Evolutionary conservation across 2,329 filamentous ascomycete species (phyloP), one percentile per base, ranked within the genome.

Genomic region (Aspergillus alliaceus): DNA sequence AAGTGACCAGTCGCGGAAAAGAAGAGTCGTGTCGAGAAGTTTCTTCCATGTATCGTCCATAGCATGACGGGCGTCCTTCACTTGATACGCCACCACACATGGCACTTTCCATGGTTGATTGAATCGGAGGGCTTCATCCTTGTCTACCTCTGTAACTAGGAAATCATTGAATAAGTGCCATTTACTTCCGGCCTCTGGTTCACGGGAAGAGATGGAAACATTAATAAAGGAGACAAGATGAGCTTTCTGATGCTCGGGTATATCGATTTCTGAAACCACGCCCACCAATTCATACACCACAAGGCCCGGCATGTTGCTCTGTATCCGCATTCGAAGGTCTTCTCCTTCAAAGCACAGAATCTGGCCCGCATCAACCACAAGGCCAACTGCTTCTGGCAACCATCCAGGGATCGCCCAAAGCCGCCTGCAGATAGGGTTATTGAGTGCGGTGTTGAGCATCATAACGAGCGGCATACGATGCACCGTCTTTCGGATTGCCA

Each of bases 151-250:
- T 12, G 90, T 86, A 22, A 99, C 96, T 34, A 96, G 77, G 68
- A 99, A 99, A 75, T 99, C 95, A 66, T 99, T 99, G 79, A 99
- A 97, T 1, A 99, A 77, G 75, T 98, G 91, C 96, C 96, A 99
- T 65, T 89, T 88, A 67, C 85, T 88, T 61, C 86, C 82, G 3
- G 78, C 79, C 1, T 85, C 82, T 0, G 83, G 72, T 31, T 73
- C 63, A 6, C 67, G 66, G 24, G 71, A 69, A 9, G 73, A 79
- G 5, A 79, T 70, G 42, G 74, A 79, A 84, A 91, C 90, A 72
- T 99, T 96, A 64, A 96, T 86, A 73, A 96, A 89, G 11, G 92
- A 91, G 7, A 98, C 92, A 22, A 99, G 80, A 75, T 99, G 95
- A 0, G 92, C 86, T 69, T 93, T 95, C 69, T 96, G 90, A 35